Conservation (phyloP, 2,329 filamentous ascomycete species). For the Colletotrichum siamense region DNA sequence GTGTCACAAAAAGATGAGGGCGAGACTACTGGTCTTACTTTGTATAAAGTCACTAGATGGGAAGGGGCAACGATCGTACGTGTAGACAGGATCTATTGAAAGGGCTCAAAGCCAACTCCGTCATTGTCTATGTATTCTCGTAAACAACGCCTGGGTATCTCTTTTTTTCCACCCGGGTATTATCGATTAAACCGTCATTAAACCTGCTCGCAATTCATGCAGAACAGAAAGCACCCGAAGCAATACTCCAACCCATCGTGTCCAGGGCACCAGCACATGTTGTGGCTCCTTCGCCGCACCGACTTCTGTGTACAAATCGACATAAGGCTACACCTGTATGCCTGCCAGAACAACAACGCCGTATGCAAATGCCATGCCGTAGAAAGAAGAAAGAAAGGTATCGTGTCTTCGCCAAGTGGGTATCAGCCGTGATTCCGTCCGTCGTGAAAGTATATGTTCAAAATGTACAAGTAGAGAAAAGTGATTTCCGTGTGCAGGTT, state of each 20-base stretch:
- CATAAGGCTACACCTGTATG: not conserved
- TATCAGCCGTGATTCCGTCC: slow-evolving; percentile 11
- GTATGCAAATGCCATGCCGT: not conserved
- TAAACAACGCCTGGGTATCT: not conserved
- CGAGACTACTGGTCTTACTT: not conserved
- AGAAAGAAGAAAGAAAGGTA: not conserved
- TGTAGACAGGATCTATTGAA: not conserved
- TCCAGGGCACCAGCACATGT: not conserved
- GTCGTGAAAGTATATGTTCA: slow-evolving; percentile 1
- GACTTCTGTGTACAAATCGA: not conserved
- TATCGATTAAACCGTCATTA: not conserved
- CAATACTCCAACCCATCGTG: not conserved
- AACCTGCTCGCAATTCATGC: not conserved
- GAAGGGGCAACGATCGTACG: not conserved
- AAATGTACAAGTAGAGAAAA: slow-evolving; percentile 12
- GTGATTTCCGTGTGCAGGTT: slow-evolving; percentile 19
- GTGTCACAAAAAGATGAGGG: not conserved
- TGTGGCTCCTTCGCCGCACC: not conserved
- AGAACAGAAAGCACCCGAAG: not conserved
- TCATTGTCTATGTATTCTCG: not conserved
- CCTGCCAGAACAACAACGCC: slow-evolving; percentile 3
- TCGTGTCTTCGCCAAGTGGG: not conserved
- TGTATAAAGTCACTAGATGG: not conserved
- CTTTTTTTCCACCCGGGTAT: not conserved
- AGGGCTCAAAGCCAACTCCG: not conserved